These are phyloP conservation scores for Liquidambar formosana DNA, from an alignment of 164 flowering plant genomes.

Conservation along the genomic window DNA sequence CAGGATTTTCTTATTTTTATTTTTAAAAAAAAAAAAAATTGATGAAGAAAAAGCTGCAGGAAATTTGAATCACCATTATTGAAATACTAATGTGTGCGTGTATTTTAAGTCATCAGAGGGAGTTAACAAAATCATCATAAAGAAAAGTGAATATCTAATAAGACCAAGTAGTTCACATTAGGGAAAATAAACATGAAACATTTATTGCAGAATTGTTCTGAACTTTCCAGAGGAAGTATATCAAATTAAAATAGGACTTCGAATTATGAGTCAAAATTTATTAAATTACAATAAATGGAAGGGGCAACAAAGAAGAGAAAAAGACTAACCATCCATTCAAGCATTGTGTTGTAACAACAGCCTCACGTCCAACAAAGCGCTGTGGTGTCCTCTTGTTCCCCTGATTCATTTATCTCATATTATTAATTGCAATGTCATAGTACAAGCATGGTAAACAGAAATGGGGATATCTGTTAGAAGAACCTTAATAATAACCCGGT, in stretches of 20 bases:
- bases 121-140: no score
- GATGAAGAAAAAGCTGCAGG: no score
- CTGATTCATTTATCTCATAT: slow-evolving; percentile 33
- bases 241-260: not conserved
- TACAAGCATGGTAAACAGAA: slow-evolving; percentile 10
- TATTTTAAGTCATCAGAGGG: no score
- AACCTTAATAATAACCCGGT: slow-evolving; percentile 89
- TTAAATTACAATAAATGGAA: not conserved
- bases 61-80: no score
- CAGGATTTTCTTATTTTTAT: no score
- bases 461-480: not conserved
- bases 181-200: no score
- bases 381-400: slow-evolving; percentile 95
- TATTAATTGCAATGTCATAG: not conserved
- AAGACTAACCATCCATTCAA: slow-evolving; percentile 86
- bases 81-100: no score
- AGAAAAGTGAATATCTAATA: no score
- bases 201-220: no score
- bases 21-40: no score
- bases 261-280: not conserved
- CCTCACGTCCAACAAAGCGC: slow-evolving; percentile 95
- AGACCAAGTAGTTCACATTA: no score
- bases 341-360: slow-evolving; percentile 93
- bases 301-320: no score
- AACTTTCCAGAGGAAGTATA: not conserved